Conservation (phyloP, 495 filamentous ascomycete species). For the Penicillium silybi region DNA sequence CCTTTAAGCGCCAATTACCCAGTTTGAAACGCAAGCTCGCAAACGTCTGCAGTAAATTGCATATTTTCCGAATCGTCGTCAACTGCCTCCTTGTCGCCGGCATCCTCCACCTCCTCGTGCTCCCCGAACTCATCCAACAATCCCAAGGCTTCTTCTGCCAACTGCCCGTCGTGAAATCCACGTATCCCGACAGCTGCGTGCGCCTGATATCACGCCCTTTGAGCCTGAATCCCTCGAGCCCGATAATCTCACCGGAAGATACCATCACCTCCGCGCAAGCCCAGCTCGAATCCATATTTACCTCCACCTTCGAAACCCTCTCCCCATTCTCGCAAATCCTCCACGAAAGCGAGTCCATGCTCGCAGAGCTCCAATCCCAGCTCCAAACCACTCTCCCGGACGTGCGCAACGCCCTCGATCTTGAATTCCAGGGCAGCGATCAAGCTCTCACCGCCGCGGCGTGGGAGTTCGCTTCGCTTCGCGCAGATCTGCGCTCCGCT, state of each 20-base stretch:
- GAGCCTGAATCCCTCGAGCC: conserved; percentile 8
- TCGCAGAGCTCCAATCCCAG: conserved; percentile 28
- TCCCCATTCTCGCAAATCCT: conserved; percentile 24
- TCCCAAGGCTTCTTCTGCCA: conserved; percentile 31
- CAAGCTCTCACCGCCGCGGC: conserved; percentile 31
- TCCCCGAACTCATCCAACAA: conserved; percentile 41
- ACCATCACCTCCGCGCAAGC: conserved; percentile 24
- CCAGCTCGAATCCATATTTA: conserved; percentile 33
- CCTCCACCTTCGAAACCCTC: conserved; percentile 30
- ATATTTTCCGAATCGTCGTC: conserved; percentile 18
- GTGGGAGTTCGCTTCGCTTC: conserved; percentile 38
- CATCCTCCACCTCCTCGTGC: conserved; percentile 36
- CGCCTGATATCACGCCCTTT: conserved; percentile 7
- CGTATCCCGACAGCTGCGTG: conserved; percentile 37
- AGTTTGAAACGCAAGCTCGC: background rate
- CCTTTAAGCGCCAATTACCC: background rate
- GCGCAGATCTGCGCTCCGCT: conserved; percentile 39
- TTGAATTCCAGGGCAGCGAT: conserved; percentile 41
- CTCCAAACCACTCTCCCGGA: conserved; percentile 32
- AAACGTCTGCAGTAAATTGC: conserved; percentile 4
- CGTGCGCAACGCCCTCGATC: conserved; percentile 35
- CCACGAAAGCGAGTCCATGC: conserved; percentile 35
- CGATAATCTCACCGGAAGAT: conserved; percentile 18
- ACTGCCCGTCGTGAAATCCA: conserved; percentile 20
- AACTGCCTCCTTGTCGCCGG: conserved; percentile 31